phyloP scores from a whole-genome alignment of 768 basidiomycete genomes.

The Heimioporus sp. region DNA sequence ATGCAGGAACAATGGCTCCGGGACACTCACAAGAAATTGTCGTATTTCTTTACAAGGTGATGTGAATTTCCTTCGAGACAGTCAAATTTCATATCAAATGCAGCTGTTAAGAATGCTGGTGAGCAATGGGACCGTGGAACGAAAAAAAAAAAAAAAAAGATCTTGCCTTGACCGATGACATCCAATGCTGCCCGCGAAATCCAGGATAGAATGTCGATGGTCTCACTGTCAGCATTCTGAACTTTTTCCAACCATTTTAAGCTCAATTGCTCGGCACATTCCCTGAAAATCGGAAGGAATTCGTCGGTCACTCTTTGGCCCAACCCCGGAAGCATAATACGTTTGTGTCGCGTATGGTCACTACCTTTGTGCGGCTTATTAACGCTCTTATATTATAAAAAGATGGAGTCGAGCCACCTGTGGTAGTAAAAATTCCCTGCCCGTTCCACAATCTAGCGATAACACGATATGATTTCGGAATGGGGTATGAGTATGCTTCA shows the following conservation, averaged over 20 bases:
- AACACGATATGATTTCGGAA: no score
- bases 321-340: conserved; percentile 53
- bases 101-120: no score
- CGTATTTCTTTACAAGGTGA: no score
- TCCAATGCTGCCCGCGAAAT: conserved; percentile 45
- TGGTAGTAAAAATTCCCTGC: no score
- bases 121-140: no score
- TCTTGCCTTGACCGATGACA: conserved; percentile 4
- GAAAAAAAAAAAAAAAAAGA: no score
- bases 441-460: no score
- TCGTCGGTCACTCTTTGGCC: conserved; percentile 47
- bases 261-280: conserved; percentile 24
- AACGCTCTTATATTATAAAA: conserved; percentile 5
- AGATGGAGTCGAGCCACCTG: no score
- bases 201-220: conserved; percentile 22
- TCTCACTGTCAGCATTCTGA: not conserved
- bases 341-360: conserved; percentile 51
- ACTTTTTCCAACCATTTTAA: conserved; percentile 19
- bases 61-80: no score
- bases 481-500: conserved; percentile 37
- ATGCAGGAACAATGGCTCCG: no score
- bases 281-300: conserved; percentile 48
- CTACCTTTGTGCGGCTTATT: conserved; percentile 23
- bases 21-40: no score
- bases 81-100: no score